These are phyloP conservation scores for Acephala macrosclerotiorum DNA, from an alignment of 2,329 filamentous ascomycete species.

Conservation along the genomic window DNA sequence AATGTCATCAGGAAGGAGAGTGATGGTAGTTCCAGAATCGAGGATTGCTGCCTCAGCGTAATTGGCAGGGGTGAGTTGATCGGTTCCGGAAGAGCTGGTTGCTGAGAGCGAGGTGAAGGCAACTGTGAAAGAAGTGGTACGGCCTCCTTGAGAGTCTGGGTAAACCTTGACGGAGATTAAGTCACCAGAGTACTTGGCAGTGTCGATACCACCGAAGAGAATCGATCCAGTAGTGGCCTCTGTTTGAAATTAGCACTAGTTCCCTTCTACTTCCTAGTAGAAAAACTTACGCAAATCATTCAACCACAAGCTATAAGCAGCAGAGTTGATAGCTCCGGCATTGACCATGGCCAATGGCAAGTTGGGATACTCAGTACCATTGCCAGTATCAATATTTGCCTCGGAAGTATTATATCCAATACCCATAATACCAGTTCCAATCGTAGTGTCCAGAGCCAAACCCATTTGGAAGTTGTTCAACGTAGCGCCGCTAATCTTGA, in stretches of 20 bases:
- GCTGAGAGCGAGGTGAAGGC: slow-evolving; percentile 44
- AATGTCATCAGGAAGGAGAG: slow-evolving; percentile 67
- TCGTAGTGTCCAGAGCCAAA: slow-evolving; percentile 55
- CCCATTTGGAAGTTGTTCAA: slow-evolving; percentile 63
- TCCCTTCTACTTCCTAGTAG: no score
- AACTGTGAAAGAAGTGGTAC: slow-evolving; percentile 43
- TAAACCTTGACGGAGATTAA: slow-evolving; percentile 44
- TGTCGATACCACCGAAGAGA: slow-evolving; percentile 56
- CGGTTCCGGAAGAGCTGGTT: slow-evolving; percentile 48
- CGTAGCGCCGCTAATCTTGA: slow-evolving; percentile 57
- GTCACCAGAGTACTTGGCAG: slow-evolving; percentile 52
- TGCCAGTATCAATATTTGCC: slow-evolving; percentile 56
- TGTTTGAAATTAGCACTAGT: slow-evolving; percentile 28
- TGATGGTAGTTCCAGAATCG: slow-evolving; percentile 73
- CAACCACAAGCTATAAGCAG: slow-evolving; percentile 49
- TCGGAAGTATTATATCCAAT: slow-evolving; percentile 58
- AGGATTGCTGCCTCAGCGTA: slow-evolving; percentile 60
- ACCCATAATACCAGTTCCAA: slow-evolving; percentile 64
- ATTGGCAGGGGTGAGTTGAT: slow-evolving; percentile 39
- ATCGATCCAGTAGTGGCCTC: slow-evolving; percentile 45
- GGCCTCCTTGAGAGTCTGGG: slow-evolving; percentile 22
- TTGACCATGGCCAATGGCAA: slow-evolving; percentile 46
- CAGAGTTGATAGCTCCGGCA: slow-evolving; percentile 52
- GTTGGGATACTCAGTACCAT: slow-evolving; percentile 47
- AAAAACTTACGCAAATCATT: slow-evolving; percentile 44